Percentiles rank a stretch among this genome's conserved stretches.
Conservation (phyloP, 2,329 filamentous ascomycete genomes). For the Botrytis fabae region DNA sequence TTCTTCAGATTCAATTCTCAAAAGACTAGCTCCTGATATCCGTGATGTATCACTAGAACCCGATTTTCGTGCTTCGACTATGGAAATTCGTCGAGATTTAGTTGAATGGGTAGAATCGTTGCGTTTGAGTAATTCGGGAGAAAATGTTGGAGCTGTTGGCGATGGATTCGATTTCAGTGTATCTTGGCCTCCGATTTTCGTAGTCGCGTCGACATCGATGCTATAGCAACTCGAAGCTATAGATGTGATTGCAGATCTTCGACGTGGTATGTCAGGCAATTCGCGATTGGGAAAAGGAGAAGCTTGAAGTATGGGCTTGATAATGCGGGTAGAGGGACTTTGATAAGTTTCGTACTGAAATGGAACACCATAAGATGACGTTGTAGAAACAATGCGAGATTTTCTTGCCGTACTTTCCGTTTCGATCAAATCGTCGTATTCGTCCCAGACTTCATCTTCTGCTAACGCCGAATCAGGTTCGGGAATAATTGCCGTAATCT, state of each 20-base stretch:
- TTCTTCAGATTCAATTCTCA: conserved; percentile 41
- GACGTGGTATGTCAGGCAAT: conserved; percentile 19
- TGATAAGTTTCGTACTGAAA: conserved; percentile 57
- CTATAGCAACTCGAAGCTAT: conserved; percentile 55
- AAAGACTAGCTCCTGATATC: conserved; percentile 26
- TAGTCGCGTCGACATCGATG: conserved; percentile 54
- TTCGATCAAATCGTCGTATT: conserved; percentile 87
- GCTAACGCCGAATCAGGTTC: conserved; percentile 65
- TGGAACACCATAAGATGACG: conserved; percentile 57
- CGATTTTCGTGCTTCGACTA: conserved; percentile 30
- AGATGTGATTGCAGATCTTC: conserved; percentile 33
- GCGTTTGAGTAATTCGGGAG: conserved; percentile 46
- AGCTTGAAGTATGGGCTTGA: neutral
- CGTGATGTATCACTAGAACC: conserved; percentile 31
- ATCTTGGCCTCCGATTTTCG: conserved; percentile 43
- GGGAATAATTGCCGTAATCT: conserved; percentile 67
- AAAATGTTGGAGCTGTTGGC: conserved; percentile 48
- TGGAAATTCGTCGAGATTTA: conserved; percentile 25
- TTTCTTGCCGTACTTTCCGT: conserved; percentile 53
- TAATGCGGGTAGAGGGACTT: conserved; percentile 15
- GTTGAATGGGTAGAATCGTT: conserved; percentile 35
- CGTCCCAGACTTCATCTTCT: conserved; percentile 92
- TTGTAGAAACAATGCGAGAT: conserved; percentile 51
- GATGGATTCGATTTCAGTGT: conserved; percentile 48
- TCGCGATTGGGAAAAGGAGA: conserved; percentile 6